Evolutionary conservation across 1,284 basidiomycete genomes (phyloP).

Genomic region (Schizopora paradoxa): DNA sequence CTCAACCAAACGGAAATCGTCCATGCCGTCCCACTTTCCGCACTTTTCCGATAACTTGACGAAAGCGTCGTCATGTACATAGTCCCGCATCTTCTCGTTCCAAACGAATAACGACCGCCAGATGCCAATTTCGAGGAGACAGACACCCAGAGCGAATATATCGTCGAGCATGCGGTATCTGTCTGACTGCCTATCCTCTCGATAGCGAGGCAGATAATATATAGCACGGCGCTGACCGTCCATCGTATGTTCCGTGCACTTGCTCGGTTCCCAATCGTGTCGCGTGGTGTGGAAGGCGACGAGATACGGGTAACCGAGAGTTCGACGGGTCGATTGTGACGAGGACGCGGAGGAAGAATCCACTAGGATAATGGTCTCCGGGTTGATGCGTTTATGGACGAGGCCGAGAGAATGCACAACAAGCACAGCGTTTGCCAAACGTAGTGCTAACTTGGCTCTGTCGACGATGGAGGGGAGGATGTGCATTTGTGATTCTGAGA

Average conservation of each 20-base stretch:
- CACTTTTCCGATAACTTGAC: neutral
- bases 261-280: too few relatives aligned
- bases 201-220: too few relatives aligned
- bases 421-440: conserved; percentile 7
- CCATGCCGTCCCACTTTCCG: too few relatives aligned
- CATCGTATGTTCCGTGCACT: too few relatives aligned
- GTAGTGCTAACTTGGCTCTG: conserved; percentile 5
- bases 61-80: conserved; percentile 1
- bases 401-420: conserved; percentile 11
- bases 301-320: too few relatives aligned
- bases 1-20: neutral
- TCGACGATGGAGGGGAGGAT: too few relatives aligned
- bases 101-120: conserved; percentile 13
- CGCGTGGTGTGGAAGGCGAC: too few relatives aligned
- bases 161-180: conserved; percentile 10
- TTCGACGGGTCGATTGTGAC: too few relatives aligned
- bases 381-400: conserved; percentile 9
- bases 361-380: conserved; percentile 11
- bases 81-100: neutral
- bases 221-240: too few relatives aligned
- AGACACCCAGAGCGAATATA: conserved; percentile 14
- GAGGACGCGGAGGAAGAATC: too few relatives aligned
- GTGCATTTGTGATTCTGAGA: too few relatives aligned
- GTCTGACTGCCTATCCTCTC: neutral
- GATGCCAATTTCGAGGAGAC: conserved; percentile 13